Conservation (phyloP, 306 rosid species). For the Quercus dentata region DNA sequence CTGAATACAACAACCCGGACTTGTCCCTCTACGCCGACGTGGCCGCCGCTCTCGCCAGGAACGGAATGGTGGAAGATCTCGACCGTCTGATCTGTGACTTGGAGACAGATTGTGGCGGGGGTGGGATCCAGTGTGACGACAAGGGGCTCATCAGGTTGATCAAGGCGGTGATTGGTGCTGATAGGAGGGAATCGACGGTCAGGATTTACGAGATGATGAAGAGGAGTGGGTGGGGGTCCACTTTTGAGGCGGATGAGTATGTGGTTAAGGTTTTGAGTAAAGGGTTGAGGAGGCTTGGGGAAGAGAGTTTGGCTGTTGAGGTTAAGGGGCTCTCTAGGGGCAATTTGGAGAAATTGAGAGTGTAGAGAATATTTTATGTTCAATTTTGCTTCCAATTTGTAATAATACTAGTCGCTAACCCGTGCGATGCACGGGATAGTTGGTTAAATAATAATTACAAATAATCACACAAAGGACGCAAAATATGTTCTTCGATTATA, state of each 20-base stretch:
- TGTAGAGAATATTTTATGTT: background rate
- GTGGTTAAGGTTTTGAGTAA: too few relatives aligned
- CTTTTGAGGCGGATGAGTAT: background rate
- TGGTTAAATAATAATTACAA: too few relatives aligned
- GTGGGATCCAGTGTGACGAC: too few relatives aligned
- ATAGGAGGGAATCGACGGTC: conserved; percentile 65
- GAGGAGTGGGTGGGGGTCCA: conserved; percentile 56
- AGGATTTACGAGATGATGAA: conserved; percentile 72
- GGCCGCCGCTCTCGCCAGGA: conserved; percentile 38
- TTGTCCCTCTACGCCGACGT: conserved; percentile 3
- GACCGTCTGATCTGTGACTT: conserved; percentile 59
- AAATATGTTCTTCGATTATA: too few relatives aligned
- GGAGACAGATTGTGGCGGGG: conserved; percentile 17
- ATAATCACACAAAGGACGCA: too few relatives aligned
- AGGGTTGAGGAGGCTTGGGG: conserved; percentile 35
- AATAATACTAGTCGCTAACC: too few relatives aligned
- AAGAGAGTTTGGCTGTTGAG: conserved; percentile 39
- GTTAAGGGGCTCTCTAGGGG: conserved; percentile 22
- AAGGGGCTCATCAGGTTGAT: too few relatives aligned
- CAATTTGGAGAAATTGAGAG: conserved; percentile 18
- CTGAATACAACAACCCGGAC: too few relatives aligned
- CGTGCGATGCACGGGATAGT: too few relatives aligned
- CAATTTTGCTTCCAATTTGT: too few relatives aligned
- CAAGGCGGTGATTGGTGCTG: too few relatives aligned
- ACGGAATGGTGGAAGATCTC: conserved; percentile 46